Evolutionary conservation across 306 rosid genomes (phyloP).

Genomic region (Trifolium pratense): DNA sequence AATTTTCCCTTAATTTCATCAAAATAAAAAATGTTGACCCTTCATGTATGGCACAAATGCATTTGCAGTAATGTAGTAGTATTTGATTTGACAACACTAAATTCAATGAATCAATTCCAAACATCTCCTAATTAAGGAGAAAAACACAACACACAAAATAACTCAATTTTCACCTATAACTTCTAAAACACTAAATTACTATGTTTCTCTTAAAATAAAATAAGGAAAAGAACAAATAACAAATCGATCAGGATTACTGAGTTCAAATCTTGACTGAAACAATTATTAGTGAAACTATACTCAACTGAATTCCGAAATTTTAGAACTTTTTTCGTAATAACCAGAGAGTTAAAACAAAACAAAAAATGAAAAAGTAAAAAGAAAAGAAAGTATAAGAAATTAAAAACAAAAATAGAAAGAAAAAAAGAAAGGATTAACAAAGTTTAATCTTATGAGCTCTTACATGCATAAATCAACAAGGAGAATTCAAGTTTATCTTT

Average conservation of each 20-base stretch:
- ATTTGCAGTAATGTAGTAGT: background rate
- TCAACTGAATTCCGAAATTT: background rate
- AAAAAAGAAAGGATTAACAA: background rate
- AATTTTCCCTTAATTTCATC: conserved; percentile 2
- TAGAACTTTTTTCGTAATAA: too few species aligned
- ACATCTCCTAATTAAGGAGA: background rate
- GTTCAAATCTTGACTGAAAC: background rate
- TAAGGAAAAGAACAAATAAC: conserved; percentile 15
- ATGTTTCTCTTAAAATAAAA: conserved; percentile 9
- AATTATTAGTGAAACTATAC: background rate
- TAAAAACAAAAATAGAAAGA: background rate
- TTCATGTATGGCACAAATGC: conserved; percentile 11
- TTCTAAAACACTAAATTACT: conserved; percentile 21
- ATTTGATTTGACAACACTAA: background rate
- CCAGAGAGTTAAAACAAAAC: too few species aligned
- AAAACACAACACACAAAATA: background rate
- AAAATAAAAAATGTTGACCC: conserved; percentile 13
- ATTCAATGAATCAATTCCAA: conserved; percentile 8
- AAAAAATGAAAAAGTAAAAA: background rate
- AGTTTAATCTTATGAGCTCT: conserved; percentile 53
- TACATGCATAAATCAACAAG: conserved; percentile 89
- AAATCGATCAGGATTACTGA: background rate
- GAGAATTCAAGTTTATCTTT: conserved; percentile 73
- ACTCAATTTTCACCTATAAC: conserved; percentile 18
- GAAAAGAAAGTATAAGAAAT: conserved; percentile 10